phyloP scores from a whole-genome alignment of 768 basidiomycete species.

The Tylopilus vinaceipallidus region DNA sequence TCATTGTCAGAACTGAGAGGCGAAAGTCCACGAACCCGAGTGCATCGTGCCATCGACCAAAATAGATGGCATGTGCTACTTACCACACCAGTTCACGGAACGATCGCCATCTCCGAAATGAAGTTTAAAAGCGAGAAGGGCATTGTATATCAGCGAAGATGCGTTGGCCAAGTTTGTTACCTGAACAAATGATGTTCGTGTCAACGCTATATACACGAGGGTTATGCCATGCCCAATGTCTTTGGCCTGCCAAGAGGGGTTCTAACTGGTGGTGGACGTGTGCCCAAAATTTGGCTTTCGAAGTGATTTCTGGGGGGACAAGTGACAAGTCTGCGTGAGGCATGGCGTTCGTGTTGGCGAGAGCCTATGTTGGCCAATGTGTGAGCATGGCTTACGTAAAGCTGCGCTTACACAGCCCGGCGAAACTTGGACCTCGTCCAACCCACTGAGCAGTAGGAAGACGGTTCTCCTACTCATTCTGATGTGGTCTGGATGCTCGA shows the following conservation, averaged over 20 bases:
- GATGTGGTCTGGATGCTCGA: conserved; percentile 29
- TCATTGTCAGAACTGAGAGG: conserved; percentile 25
- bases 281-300: conserved; percentile 78
- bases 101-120: conserved; percentile 61
- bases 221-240: conserved; percentile 64
- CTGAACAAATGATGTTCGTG: conserved; percentile 36
- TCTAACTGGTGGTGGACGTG: conserved; percentile 68
- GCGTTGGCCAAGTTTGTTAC: conserved; percentile 87
- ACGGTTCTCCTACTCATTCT: conserved; percentile 8
- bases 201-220: conserved; percentile 3
- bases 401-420: too few species aligned
- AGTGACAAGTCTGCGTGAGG: conserved; percentile 80
- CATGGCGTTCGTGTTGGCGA: conserved; percentile 45
- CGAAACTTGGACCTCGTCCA: too few species aligned
- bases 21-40: neutral
- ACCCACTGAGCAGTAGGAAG: conserved; percentile 3
- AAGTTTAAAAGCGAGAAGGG: conserved; percentile 63
- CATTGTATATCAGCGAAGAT: conserved; percentile 75
- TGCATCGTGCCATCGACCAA: neutral
- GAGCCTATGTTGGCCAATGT: too few species aligned
- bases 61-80: conserved; percentile 31
- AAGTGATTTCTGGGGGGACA: conserved; percentile 65
- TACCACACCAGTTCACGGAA: conserved; percentile 93
- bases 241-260: conserved; percentile 60
- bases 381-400: too few species aligned